Evolutionary conservation across 2,329 filamentous ascomycete genomes (phyloP).

Genomic region (Fusarium pseudonygamai): DNA sequence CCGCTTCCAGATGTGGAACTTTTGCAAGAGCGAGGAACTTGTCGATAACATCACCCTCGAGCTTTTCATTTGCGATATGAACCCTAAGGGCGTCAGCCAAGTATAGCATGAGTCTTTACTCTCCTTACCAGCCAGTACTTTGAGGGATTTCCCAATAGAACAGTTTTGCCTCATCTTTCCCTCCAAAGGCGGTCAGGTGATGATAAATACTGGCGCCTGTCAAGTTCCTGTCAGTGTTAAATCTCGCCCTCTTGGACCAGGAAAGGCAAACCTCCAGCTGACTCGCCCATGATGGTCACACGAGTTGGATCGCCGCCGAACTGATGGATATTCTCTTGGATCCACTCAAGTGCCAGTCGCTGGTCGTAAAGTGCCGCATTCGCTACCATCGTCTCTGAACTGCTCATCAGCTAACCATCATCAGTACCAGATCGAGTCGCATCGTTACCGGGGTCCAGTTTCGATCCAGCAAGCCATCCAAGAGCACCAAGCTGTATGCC

Average conservation of each 20-base stretch:
- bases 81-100: background rate
- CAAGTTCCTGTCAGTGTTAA: background rate
- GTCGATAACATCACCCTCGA: background rate
- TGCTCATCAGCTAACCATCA: background rate
- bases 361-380: background rate
- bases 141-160: background rate
- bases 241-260: background rate
- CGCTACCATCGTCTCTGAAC: background rate
- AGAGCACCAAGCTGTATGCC: background rate
- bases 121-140: background rate
- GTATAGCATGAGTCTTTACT: accelerated
- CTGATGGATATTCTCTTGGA: background rate
- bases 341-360: background rate
- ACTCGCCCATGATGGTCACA: background rate
- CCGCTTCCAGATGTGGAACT: background rate
- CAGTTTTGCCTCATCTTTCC: background rate
- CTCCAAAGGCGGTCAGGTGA: background rate
- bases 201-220: background rate
- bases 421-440: accelerated
- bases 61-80: background rate
- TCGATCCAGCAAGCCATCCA: background rate
- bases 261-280: background rate
- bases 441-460: background rate
- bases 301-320: background rate
- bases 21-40: background rate